Percentiles rank a stretch among this genome's conserved stretches.
Evolutionary conservation across 352 stramenopile genomes (phyloP).

Genomic region (Globisporangium lucens): DNA sequence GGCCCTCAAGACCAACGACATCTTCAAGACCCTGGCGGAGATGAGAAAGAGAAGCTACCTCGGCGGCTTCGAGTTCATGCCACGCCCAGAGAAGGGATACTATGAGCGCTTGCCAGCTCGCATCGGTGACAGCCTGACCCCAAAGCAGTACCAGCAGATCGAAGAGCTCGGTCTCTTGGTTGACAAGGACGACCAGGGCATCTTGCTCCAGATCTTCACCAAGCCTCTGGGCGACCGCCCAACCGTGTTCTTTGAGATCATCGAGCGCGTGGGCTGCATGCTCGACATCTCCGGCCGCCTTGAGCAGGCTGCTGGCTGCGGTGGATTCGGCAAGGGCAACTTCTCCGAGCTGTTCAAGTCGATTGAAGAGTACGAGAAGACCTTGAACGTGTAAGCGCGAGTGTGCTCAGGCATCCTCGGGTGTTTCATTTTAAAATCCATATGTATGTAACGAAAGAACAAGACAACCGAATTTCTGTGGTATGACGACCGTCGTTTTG

Average conservation of each 20-base stretch:
- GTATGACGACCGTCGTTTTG: not conserved
- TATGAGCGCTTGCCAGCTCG: slow-evolving; percentile 87
- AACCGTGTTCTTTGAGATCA: slow-evolving; percentile 92
- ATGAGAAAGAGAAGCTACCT: slow-evolving; percentile 74
- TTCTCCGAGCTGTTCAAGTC: slow-evolving; percentile 92
- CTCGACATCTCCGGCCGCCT: slow-evolving; percentile 57
- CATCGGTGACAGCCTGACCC: slow-evolving; percentile 76
- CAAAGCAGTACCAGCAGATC: slow-evolving; percentile 89
- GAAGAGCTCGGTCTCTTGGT: slow-evolving; percentile 92
- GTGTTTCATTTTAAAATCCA: not conserved
- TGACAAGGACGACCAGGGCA: slow-evolving; percentile 94
- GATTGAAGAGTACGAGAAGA: slow-evolving; percentile 90
- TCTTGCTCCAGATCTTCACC: slow-evolving; percentile 92
- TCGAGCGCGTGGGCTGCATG: slow-evolving; percentile 91
- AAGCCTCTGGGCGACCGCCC: slow-evolving; percentile 84
- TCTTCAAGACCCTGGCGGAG: slow-evolving; percentile 91
- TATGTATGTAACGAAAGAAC: slow-evolving; percentile 6
- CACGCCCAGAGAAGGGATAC: slow-evolving; percentile 81
- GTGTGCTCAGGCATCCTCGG: not conserved
- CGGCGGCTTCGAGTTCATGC: slow-evolving; percentile 87
- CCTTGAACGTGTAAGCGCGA: slow-evolving; percentile 60
- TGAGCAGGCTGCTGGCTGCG: slow-evolving; percentile 76
- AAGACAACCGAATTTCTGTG: not conserved
- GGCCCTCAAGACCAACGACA: slow-evolving; percentile 95
- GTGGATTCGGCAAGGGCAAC: slow-evolving; percentile 92